A percentile compares a stretch with the other conserved stretches of the same genome.
These are phyloP conservation scores for Kernera saxatilis DNA, from an alignment of 345 rosid species.

Conservation along the genomic window DNA sequence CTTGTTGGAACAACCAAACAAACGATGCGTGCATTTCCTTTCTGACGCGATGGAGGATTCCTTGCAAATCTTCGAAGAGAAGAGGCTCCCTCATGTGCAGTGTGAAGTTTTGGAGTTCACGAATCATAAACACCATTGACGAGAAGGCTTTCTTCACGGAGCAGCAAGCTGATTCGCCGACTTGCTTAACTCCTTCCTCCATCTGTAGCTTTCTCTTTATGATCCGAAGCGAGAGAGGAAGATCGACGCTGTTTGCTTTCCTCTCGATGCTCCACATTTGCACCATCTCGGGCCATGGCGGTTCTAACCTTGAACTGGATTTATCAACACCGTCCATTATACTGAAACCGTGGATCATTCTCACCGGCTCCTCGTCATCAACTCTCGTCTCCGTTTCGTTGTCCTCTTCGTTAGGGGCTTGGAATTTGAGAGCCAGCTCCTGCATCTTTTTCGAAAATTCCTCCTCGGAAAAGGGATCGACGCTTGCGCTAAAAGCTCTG, in stretches of 20 bases:
- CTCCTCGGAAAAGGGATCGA: conserved; percentile 58
- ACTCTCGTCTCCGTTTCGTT: background rate
- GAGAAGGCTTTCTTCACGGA: conserved; percentile 85
- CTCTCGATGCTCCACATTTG: conserved; percentile 60
- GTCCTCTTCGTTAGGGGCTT: conserved; percentile 33
- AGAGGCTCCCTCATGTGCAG: conserved; percentile 75
- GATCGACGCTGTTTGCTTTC: conserved; percentile 80
- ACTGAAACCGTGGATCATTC: conserved; percentile 8
- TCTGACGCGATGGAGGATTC: conserved; percentile 60
- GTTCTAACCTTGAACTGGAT: conserved; percentile 5
- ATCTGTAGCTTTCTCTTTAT: conserved; percentile 74
- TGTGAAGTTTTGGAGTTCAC: conserved; percentile 71
- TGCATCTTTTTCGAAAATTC: conserved; percentile 60
- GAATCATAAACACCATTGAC: conserved; percentile 88
- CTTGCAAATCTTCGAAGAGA: conserved; percentile 66
- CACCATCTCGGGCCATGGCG: conserved; percentile 38
- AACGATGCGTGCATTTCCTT: conserved; percentile 82
- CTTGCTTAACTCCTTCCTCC: conserved; percentile 60
- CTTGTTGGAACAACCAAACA: conserved; percentile 93
- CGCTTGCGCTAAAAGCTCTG: conserved; percentile 50
- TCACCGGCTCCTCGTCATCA: background rate
- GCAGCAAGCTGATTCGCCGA: conserved; percentile 64
- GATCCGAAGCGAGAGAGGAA: conserved; percentile 79
- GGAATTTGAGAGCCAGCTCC: conserved; percentile 52
- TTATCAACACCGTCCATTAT: background rate